Evolutionary conservation across 1,284 basidiomycete species (phyloP).

Genomic region (Apiotrichum mycotoxinovorans): DNA sequence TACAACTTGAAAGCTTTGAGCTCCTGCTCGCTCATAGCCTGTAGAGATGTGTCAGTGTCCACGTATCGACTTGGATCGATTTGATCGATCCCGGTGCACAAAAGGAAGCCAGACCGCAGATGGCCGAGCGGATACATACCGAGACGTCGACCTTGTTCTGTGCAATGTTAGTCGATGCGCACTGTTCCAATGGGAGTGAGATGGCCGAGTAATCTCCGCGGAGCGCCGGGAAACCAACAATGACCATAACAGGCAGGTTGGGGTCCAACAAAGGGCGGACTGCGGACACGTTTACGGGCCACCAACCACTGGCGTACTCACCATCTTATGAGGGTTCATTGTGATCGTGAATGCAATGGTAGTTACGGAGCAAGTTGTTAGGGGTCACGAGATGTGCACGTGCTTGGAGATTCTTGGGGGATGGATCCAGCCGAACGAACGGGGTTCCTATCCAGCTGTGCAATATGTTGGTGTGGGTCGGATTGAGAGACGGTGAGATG

Average conservation of each 20-base stretch:
- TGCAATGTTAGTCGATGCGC: constrained; percentile 5
- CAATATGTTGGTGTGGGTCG: too few species aligned
- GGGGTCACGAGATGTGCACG: background rate
- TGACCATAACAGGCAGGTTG: background rate
- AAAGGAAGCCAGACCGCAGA: background rate
- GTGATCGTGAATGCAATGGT: constrained; percentile 7
- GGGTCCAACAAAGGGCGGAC: background rate
- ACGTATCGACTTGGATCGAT: background rate
- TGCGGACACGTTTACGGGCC: background rate
- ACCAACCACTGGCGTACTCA: constrained; percentile 22
- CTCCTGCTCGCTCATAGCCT: constrained; percentile 87
- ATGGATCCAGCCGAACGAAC: too few species aligned
- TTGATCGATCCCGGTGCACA: background rate
- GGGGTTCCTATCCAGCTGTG: too few species aligned
- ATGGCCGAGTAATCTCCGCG: background rate
- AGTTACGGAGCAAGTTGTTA: background rate
- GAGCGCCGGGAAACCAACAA: background rate
- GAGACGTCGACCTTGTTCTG: constrained; percentile 51
- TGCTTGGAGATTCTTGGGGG: background rate
- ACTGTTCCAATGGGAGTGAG: background rate
- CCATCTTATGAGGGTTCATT: constrained; percentile 49
- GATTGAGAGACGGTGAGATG: too few species aligned
- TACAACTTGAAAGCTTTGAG: constrained; percentile 91
- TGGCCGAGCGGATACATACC: constrained; percentile 26
- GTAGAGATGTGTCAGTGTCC: constrained; percentile 17